A percentile compares a stretch with the other conserved stretches of the same genome.
These are phyloP conservation scores for Venturia effusa DNA, from an alignment of 2,329 filamentous ascomycete species.

Conservation along the genomic window DNA sequence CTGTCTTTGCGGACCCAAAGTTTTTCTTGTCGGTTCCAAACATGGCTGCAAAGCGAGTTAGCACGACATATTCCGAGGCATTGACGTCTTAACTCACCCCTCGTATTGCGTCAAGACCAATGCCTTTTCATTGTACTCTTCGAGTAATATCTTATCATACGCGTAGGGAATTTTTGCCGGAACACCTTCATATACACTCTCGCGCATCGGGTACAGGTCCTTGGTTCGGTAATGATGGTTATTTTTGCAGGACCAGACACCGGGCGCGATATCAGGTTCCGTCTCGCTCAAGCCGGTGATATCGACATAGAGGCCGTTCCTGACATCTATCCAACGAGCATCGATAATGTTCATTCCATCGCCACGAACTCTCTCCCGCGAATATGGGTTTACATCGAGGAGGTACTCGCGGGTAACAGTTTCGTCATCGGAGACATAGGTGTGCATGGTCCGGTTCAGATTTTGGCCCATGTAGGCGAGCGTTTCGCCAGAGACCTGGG, in stretches of 20 bases:
- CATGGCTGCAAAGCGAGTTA: slow-evolving; percentile 5
- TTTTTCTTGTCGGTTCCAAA: slow-evolving; percentile 4
- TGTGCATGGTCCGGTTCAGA: slow-evolving; percentile 56
- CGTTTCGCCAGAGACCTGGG: slow-evolving; percentile 61
- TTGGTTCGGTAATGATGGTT: slow-evolving; percentile 57
- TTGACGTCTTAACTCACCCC: slow-evolving; percentile 39
- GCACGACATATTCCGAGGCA: neutral
- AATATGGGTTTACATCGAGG: slow-evolving; percentile 67
- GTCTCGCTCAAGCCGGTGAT: slow-evolving; percentile 68
- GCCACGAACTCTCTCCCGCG: slow-evolving; percentile 48
- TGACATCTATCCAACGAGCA: slow-evolving; percentile 68
- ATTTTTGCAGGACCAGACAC: slow-evolving; percentile 72
- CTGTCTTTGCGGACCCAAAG: slow-evolving; percentile 5
- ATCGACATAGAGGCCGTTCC: slow-evolving; percentile 71
- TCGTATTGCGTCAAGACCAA: slow-evolving; percentile 50
- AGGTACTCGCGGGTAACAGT: slow-evolving; percentile 47
- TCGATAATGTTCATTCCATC: slow-evolving; percentile 73
- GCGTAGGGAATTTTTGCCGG: slow-evolving; percentile 57
- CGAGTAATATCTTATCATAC: slow-evolving; percentile 53
- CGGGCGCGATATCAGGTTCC: slow-evolving; percentile 46
- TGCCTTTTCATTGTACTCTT: slow-evolving; percentile 55
- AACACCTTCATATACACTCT: slow-evolving; percentile 65
- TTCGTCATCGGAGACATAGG: slow-evolving; percentile 25
- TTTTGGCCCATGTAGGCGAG: slow-evolving; percentile 53
- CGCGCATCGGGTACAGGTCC: slow-evolving; percentile 68